Conservation (phyloP, 1,284 basidiomycete genomes). For the Chondrostereum purpureum region DNA sequence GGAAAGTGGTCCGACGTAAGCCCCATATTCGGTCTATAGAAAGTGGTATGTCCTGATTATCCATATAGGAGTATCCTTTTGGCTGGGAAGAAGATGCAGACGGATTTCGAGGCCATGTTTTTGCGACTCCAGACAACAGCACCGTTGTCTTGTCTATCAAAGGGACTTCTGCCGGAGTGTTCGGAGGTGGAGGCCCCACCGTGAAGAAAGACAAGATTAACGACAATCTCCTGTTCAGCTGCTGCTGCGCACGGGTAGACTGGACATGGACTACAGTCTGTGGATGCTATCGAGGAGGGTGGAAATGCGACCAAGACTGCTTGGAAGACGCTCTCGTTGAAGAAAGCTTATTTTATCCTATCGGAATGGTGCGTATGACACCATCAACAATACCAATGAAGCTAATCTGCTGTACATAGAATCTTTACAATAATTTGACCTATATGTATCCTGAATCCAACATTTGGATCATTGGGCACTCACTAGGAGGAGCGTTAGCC, state of each 20-base stretch:
- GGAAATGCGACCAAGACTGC: conserved; percentile 82
- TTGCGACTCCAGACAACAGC: conserved; percentile 75
- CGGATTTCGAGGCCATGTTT: conserved; percentile 89
- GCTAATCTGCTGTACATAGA: conserved; percentile 35
- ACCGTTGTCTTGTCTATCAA: conserved; percentile 91
- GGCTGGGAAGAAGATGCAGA: conserved; percentile 89
- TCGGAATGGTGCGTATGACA: conserved; percentile 59
- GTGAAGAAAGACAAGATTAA: conserved; percentile 89
- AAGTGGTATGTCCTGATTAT: not conserved
- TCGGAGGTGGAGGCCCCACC: conserved; percentile 83
- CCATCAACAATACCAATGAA: not conserved
- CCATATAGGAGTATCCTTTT: conserved; percentile 66
- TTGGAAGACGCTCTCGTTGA: conserved; percentile 74
- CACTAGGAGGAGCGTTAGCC: conserved; percentile 78
- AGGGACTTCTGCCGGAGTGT: conserved; percentile 79
- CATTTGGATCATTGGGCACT: conserved; percentile 93
- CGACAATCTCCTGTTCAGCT: conserved; percentile 95
- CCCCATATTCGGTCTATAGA: conserved; percentile 20
- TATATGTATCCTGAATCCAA: conserved; percentile 90
- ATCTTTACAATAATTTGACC: conserved; percentile 90
- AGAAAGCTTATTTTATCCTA: conserved; percentile 86
- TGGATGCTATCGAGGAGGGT: conserved; percentile 79
- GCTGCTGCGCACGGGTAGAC: conserved; percentile 92
- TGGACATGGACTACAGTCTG: conserved; percentile 97
- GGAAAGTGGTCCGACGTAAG: conserved; percentile 61